phyloP scores from a whole-genome alignment of 495 filamentous ascomycete genomes.

The Choiromyces venosus region DNA sequence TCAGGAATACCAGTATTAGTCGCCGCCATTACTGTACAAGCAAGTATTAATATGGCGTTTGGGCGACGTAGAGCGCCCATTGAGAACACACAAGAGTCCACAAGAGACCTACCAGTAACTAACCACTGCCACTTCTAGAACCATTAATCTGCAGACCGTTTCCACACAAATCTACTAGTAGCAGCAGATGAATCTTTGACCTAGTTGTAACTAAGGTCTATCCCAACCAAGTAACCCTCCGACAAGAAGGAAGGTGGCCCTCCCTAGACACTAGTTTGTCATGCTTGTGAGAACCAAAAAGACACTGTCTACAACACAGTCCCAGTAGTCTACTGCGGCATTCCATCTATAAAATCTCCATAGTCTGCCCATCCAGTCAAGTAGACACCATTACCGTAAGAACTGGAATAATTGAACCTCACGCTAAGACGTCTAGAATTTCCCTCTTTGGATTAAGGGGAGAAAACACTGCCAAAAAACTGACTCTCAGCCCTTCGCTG shows the following conservation, averaged over 20 bases:
- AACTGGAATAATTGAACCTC: too few species aligned
- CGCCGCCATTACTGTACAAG: not conserved
- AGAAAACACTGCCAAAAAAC: too few species aligned
- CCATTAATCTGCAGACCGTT: not conserved
- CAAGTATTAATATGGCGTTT: not conserved
- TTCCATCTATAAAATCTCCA: not conserved
- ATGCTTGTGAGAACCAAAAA: not conserved
- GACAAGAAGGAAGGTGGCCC: not conserved
- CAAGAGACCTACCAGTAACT: too few species aligned
- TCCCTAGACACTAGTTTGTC: not conserved
- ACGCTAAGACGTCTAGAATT: too few species aligned
- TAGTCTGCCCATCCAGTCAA: not conserved
- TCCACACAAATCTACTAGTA: not conserved
- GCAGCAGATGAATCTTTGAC: not conserved
- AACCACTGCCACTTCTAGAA: not conserved
- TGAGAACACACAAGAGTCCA: not conserved
- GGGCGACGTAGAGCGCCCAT: not conserved
- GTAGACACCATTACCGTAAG: not conserved
- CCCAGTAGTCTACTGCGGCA: not conserved
- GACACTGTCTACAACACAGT: not conserved
- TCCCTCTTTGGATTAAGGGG: too few species aligned
- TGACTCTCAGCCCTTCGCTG: too few species aligned
- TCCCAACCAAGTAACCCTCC: not conserved
- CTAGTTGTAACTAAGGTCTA: not conserved
- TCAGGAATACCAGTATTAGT: not conserved